Conservation (phyloP, 73 alveolate genomes). For the Stentor coeruleus region DNA sequence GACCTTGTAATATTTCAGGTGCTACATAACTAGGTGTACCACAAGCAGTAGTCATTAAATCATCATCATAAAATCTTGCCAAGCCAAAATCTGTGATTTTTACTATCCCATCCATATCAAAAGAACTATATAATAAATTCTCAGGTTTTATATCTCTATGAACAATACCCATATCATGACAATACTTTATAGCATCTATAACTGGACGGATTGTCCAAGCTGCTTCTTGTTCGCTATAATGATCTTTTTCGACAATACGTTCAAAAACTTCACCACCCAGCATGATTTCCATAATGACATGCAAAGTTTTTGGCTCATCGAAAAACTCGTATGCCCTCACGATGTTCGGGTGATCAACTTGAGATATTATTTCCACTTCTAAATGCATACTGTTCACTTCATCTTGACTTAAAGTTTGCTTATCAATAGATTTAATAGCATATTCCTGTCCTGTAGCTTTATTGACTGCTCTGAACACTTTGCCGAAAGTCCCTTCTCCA, state of each 20-base stretch:
- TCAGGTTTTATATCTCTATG: slow-evolving; percentile 99
- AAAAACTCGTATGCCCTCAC: slow-evolving; percentile 66
- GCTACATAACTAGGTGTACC: slow-evolving; percentile 99
- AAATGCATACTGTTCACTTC: slow-evolving; percentile 62
- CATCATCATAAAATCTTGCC: slow-evolving; percentile 89
- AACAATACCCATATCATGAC: slow-evolving; percentile 91
- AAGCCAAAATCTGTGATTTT: slow-evolving; percentile 97
- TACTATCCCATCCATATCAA: slow-evolving; percentile 81
- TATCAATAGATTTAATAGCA: slow-evolving; percentile 78
- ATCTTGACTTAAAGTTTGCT: slow-evolving; percentile 57
- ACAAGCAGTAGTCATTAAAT: slow-evolving; percentile 95
- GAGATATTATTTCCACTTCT: slow-evolving; percentile 73
- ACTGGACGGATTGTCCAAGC: slow-evolving; percentile 94
- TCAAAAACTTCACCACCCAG: slow-evolving; percentile 90
- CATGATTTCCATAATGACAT: slow-evolving; percentile 77
- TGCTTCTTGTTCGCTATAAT: slow-evolving; percentile 95
- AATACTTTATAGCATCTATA: slow-evolving; percentile 93
- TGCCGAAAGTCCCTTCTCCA: slow-evolving; percentile 74
- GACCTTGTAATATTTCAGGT: slow-evolving; percentile 92
- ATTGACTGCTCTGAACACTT: slow-evolving; percentile 58
- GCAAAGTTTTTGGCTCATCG: slow-evolving; percentile 63
- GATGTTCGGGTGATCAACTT: slow-evolving; percentile 85
- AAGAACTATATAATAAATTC: slow-evolving; percentile 85
- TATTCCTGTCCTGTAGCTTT: slow-evolving; percentile 69
- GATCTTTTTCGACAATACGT: slow-evolving; percentile 94